A percentile compares a stretch with the other conserved stretches of the same genome.
These are phyloP conservation scores for Beauveria sp. DNA, from an alignment of 2,329 filamentous ascomycete species.

Conservation along the genomic window DNA sequence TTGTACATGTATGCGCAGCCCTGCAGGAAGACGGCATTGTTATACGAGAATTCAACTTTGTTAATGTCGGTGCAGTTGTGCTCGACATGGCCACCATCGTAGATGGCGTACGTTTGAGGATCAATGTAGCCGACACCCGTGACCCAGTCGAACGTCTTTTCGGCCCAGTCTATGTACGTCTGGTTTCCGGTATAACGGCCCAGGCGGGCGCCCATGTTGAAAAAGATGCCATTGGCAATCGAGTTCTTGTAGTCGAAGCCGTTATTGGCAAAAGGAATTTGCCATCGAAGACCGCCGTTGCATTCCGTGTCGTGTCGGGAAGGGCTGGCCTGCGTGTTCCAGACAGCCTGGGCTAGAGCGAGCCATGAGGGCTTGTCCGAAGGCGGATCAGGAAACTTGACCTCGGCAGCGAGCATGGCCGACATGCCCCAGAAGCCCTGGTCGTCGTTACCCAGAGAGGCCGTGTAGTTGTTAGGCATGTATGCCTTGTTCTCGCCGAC, in stretches of 20 bases:
- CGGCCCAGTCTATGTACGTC: constrained; percentile 58
- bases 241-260: constrained; percentile 71
- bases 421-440: constrained; percentile 62
- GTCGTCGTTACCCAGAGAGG: constrained; percentile 54
- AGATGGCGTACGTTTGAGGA: constrained; percentile 48
- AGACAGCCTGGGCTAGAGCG: constrained; percentile 56
- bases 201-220: constrained; percentile 60
- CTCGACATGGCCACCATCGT: constrained; percentile 47
- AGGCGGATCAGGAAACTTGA: constrained; percentile 48
- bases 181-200: constrained; percentile 61
- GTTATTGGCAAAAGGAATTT: constrained; percentile 65
- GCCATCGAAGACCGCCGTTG: constrained; percentile 64
- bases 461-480: constrained; percentile 47
- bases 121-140: constrained; percentile 50
- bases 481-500: constrained; percentile 45
- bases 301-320: constrained; percentile 51
- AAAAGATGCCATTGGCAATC: constrained; percentile 55
- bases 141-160: constrained; percentile 57
- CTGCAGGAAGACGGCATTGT: constrained; percentile 48
- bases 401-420: constrained; percentile 52
- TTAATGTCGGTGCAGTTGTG: constrained; percentile 48
- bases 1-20: constrained; percentile 61
- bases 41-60: constrained; percentile 53
- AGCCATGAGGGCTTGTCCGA: constrained; percentile 44
- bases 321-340: constrained; percentile 44